Evolutionary conservation across 2,329 filamentous ascomycete species (phyloP).

Genomic region (Cladophialophora carrionii): DNA sequence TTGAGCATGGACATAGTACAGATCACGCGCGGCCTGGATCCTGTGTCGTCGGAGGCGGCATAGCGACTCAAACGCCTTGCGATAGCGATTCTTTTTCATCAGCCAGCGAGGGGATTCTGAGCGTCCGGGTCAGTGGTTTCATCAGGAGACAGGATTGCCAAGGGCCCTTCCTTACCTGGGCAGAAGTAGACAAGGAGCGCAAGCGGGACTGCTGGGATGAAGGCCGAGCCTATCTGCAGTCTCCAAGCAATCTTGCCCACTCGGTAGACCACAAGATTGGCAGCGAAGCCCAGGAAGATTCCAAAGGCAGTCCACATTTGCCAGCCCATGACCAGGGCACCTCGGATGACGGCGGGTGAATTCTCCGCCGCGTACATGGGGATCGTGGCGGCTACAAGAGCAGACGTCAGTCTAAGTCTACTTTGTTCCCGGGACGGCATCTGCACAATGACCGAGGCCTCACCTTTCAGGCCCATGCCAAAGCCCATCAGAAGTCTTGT

Average conservation of each 20-base stretch:
- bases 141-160: neutral
- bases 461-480: constrained; percentile 48
- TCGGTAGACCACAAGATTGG: constrained; percentile 66
- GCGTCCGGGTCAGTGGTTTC: neutral
- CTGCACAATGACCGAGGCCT: too few species aligned
- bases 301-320: constrained; percentile 60
- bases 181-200: constrained; percentile 62
- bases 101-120: constrained; percentile 41
- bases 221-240: constrained; percentile 65
- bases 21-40: constrained; percentile 60
- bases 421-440: too few species aligned
- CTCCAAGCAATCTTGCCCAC: constrained; percentile 64
- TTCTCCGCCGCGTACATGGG: constrained; percentile 55
- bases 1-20: constrained; percentile 55
- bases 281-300: constrained; percentile 68
- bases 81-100: constrained; percentile 53
- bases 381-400: constrained; percentile 43
- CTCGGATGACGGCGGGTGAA: constrained; percentile 54
- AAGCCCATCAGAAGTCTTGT: constrained; percentile 49
- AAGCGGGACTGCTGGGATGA: constrained; percentile 66
- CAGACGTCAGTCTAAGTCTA: neutral
- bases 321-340: constrained; percentile 58
- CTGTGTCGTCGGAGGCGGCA: constrained; percentile 52
- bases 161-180: constrained; percentile 43
- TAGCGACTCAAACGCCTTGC: constrained; percentile 56